A percentile compares a stretch with the other conserved stretches of the same genome.
These are phyloP conservation scores for Aureococcus anophagefferens DNA, from an alignment of 108 stramenopile species.

Conservation along the genomic window DNA sequence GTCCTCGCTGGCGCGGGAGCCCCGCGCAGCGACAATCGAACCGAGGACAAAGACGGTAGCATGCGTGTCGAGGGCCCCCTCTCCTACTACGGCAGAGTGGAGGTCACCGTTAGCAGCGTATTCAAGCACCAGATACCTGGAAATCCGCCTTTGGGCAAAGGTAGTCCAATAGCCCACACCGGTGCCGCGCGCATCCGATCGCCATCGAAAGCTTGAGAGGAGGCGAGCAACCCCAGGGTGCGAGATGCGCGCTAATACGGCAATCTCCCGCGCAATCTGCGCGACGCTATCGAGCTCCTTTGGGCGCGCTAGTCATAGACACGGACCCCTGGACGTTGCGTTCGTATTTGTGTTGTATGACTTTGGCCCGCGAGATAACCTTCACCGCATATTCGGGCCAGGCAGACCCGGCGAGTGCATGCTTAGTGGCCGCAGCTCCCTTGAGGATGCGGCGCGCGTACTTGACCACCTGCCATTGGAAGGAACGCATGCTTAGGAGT, in stretches of 20 bases:
- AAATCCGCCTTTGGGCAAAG: no score
- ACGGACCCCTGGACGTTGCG: no score
- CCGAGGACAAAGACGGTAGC: constrained; percentile 79
- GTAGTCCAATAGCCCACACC: no score
- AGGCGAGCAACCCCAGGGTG: constrained; percentile 85
- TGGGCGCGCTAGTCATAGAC: constrained; percentile 72
- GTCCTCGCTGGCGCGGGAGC: neutral
- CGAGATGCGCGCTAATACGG: constrained; percentile 64
- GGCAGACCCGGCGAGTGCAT: constrained; percentile 61
- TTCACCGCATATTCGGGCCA: constrained; percentile 97
- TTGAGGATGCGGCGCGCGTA: constrained; percentile 76
- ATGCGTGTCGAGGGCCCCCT: constrained; percentile 75
- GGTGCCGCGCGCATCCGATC: constrained; percentile 74
- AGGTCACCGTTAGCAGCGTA: constrained; percentile 87
- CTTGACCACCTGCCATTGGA: no score
- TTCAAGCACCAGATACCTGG: constrained; percentile 89
- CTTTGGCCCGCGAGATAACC: constrained; percentile 46
- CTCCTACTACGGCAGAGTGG: constrained; percentile 59
- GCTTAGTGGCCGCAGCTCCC: no score
- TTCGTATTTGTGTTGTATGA: no score
- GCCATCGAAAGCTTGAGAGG: constrained; percentile 79
- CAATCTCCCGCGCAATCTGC: constrained; percentile 85
- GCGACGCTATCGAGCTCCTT: constrained; percentile 61
- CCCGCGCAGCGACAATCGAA: constrained; percentile 49
- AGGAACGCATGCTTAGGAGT: no score